Conservation (phyloP, 768 basidiomycete species). For the Boletus subparvulus region DNA sequence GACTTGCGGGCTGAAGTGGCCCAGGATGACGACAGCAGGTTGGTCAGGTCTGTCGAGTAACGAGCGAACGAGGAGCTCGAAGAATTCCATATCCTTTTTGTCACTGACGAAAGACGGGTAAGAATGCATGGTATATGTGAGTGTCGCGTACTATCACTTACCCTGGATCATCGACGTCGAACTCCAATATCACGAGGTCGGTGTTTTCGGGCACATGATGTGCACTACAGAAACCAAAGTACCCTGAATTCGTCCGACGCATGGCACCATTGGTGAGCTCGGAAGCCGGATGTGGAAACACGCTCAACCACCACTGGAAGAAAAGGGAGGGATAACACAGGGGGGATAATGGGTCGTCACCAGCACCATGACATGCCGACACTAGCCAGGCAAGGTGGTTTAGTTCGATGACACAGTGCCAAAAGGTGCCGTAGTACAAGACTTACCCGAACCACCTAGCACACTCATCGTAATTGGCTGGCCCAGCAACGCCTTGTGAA, state of each 20-base stretch:
- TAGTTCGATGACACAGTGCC: not conserved
- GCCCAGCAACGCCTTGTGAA: slow-evolving; percentile 81
- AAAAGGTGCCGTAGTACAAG: not conserved
- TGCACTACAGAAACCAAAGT: slow-evolving; percentile 91
- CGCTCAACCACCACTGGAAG: slow-evolving; percentile 95
- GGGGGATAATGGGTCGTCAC: slow-evolving; percentile 82
- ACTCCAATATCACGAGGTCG: slow-evolving; percentile 93
- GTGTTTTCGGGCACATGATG: slow-evolving; percentile 94
- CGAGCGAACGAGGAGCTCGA: slow-evolving; percentile 90
- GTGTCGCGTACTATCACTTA: slow-evolving; percentile 41
- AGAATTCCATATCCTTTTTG: slow-evolving; percentile 70
- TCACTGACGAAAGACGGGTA: slow-evolving; percentile 45
- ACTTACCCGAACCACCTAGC: slow-evolving; percentile 82
- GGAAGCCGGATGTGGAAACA: slow-evolving; percentile 98
- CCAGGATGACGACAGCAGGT: slow-evolving; percentile 92
- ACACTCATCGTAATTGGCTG: slow-evolving; percentile 88
- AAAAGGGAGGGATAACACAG: slow-evolving; percentile 91
- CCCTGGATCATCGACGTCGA: slow-evolving; percentile 88
- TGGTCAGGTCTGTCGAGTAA: slow-evolving; percentile 86
- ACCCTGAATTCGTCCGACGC: slow-evolving; percentile 86
- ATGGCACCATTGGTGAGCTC: slow-evolving; percentile 98
- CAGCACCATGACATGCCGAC: slow-evolving; percentile 91
- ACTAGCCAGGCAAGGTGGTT: slow-evolving; percentile 45
- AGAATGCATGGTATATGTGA: not conserved
- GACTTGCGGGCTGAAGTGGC: slow-evolving; percentile 89